These are phyloP conservation scores for Aspergillus sp. DNA, from an alignment of 2,329 filamentous ascomycete species.

Conservation along the genomic window DNA sequence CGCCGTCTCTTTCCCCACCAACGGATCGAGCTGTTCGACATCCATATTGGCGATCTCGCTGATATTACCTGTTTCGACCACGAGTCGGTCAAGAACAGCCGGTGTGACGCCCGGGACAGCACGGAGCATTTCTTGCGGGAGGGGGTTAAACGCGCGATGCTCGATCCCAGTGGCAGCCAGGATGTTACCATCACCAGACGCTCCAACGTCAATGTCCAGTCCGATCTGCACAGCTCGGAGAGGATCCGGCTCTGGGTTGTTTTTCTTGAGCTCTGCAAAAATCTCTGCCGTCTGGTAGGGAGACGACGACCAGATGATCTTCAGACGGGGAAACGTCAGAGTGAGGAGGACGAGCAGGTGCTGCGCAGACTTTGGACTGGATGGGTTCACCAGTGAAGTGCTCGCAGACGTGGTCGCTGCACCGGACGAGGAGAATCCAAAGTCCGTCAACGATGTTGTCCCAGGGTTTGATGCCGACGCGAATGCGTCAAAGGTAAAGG, in stretches of 20 bases:
- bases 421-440: conserved; percentile 47
- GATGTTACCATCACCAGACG: conserved; percentile 46
- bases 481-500: conserved; percentile 83
- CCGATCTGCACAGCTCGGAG: conserved; percentile 81
- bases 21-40: conserved; percentile 66
- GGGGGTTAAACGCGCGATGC: conserved; percentile 72
- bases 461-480: conserved; percentile 40
- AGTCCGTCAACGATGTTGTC: conserved; percentile 49
- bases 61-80: conserved; percentile 72
- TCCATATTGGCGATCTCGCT: conserved; percentile 82
- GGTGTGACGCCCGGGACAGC: conserved; percentile 80
- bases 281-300: conserved; percentile 98
- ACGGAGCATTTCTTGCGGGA: conserved; percentile 87
- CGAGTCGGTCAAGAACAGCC: conserved; percentile 71
- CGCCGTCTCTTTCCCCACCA: conserved; percentile 76
- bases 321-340: conserved; percentile 82
- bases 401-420: conserved; percentile 52
- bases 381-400: conserved; percentile 61
- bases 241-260: conserved; percentile 86
- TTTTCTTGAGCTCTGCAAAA: conserved; percentile 87
- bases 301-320: conserved; percentile 89
- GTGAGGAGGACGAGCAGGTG: conserved; percentile 89
- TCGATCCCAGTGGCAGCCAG: conserved; percentile 54
- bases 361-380: conserved; percentile 73
- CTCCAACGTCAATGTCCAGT: conserved; percentile 56